Percentiles rank a stretch among this genome's conserved stretches.
These are phyloP conservation scores for Russula griseocarnosa DNA, from an alignment of 768 basidiomycete species.

Conservation along the genomic window DNA sequence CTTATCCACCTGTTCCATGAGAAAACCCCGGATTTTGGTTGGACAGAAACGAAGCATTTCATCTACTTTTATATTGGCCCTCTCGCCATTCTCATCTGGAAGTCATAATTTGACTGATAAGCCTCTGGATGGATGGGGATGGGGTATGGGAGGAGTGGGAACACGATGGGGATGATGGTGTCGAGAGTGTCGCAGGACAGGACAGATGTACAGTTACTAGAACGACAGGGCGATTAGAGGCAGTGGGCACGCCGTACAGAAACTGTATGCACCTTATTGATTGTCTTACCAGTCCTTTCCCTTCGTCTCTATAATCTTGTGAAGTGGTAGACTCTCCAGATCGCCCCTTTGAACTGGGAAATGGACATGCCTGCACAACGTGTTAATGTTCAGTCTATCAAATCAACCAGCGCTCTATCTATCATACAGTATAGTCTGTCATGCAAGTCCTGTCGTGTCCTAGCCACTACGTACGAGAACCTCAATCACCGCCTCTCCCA, in stretches of 20 bases:
- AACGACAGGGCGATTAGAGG: constrained; percentile 11
- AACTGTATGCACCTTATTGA: constrained; percentile 12
- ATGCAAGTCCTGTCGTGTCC: background rate
- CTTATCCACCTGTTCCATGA: background rate
- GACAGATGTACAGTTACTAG: background rate
- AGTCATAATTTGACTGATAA: constrained; percentile 50
- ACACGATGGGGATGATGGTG: background rate
- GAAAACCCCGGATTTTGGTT: background rate
- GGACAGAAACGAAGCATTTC: constrained; percentile 92
- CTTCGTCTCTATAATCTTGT: constrained; percentile 2
- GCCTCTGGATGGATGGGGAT: background rate
- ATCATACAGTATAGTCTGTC: constrained; percentile 12
- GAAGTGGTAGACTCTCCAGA: background rate
- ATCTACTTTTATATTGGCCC: constrained; percentile 97
- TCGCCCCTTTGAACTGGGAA: background rate
- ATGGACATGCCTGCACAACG: constrained; percentile 10
- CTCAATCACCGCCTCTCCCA: constrained; percentile 28
- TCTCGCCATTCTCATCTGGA: constrained; percentile 93
- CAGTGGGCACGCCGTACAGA: constrained; percentile 8
- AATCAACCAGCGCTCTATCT: constrained; percentile 1
- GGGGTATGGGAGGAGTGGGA: background rate
- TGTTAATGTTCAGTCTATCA: constrained; percentile 22
- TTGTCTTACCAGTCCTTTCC: constrained; percentile 11
- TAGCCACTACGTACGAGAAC: constrained; percentile 26
- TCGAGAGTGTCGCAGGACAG: background rate